Evolutionary conservation across 2,329 filamentous ascomycete species (phyloP), one percentile per base, ranked within the genome.

Genomic region (Verticillium longisporum): DNA sequence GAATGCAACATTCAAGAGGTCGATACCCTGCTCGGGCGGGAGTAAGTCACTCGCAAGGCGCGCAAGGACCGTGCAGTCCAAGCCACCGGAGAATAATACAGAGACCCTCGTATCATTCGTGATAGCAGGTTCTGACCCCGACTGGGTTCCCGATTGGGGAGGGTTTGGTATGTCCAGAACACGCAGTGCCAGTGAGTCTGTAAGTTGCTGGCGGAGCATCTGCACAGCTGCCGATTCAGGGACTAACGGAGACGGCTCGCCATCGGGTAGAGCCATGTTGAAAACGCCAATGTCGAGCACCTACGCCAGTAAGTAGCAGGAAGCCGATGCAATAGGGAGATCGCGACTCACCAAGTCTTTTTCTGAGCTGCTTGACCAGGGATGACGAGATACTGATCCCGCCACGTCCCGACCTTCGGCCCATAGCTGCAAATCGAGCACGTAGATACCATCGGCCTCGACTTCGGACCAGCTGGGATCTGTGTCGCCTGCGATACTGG

Each of bases 1-100:
- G 69, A 99, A 99, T 0, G 94, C 95, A 55, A 99, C 94, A 66
- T 99, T 99, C 65, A 99, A 82, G 9, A 99, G 80, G 70, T 98
- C 95, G 63, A 99, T 87, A 1, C 83, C 78, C 68, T 96, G 88
- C 4, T 81, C 74, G 0, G 71, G 14, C 0, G 90, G 89, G 2
- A 98, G 72, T 2, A 96, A 74, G 13, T 96, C 89, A 70, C 97
- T 90, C 11, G 84, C 80, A 31, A 98, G 75, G 54, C 92, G 85
- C 26, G 94, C 94, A 57, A 99, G 80, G 0, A 97, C 80, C 0
- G 93, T 94, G 71, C 95, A 98, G 73, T 99, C 95, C 6, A 99
- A 82, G 0, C 95, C 95, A 2, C 95, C 95, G 0, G 95, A 99
- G 73, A 98, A 99, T 0, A 99, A 79, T 1, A 99, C 80, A 0